Conservation (phyloP, 305 asterid genomes). For the Andrographis paniculata region DNA sequence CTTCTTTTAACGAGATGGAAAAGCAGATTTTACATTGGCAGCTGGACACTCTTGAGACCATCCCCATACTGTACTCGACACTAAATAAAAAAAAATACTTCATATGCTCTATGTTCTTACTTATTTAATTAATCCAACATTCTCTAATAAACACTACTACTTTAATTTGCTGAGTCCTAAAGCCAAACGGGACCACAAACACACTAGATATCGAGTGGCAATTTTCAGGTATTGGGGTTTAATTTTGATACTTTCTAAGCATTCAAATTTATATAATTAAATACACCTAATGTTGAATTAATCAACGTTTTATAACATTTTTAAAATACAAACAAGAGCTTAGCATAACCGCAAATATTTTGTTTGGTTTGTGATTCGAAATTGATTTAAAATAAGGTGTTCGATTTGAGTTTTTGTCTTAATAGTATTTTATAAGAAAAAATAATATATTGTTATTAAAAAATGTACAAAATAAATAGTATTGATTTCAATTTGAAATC, state of each 20-base stretch:
- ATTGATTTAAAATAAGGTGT: no score
- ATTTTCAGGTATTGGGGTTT: neutral
- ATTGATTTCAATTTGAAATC: no score
- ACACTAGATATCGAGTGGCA: slow-evolving; percentile 17
- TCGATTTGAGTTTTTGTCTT: no score
- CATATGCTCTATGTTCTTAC: slow-evolving; percentile 3
- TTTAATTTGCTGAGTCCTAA: slow-evolving; percentile 9
- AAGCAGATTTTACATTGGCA: slow-evolving; percentile 19
- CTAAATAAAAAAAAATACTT: neutral
- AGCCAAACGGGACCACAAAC: slow-evolving; percentile 31
- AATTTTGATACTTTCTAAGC: neutral
- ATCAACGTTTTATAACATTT: no score
- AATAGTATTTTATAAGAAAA: no score
- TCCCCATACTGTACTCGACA: slow-evolving; percentile 25
- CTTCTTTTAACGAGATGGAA: slow-evolving; percentile 2
- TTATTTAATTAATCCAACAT: slow-evolving; percentile 5
- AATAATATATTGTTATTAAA: no score
- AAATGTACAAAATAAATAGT: no score
- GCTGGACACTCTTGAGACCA: slow-evolving; percentile 38
- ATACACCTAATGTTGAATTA: no score
- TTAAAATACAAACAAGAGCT: no score
- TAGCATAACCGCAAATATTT: no score
- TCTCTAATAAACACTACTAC: slow-evolving; percentile 6
- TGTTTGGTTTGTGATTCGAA: no score
- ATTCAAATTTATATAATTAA: no score